phyloP scores from a whole-genome alignment of 1,284 basidiomycete species.

The Bondarzewia mesenterica region DNA sequence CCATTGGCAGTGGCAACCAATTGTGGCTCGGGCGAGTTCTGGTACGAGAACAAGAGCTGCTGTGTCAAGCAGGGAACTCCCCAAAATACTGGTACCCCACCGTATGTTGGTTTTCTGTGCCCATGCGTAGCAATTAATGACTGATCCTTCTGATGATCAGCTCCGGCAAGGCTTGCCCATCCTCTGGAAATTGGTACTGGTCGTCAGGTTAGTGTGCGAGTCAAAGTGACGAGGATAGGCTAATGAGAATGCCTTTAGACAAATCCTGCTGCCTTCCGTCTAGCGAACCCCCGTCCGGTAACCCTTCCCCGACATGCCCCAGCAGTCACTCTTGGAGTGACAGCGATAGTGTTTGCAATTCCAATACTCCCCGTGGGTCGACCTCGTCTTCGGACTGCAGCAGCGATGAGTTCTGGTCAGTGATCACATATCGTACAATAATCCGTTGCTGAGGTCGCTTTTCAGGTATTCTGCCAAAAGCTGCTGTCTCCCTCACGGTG shows the following conservation, averaged over 20 bases:
- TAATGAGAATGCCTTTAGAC: neutral
- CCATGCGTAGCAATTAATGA: neutral
- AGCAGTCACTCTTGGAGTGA: constrained; percentile 7
- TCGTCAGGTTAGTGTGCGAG: constrained; percentile 1
- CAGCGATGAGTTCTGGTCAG: constrained; percentile 33
- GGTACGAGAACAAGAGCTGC: constrained; percentile 13
- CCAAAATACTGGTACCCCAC: neutral
- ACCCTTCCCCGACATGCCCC: constrained; percentile 5
- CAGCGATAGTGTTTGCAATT: neutral
- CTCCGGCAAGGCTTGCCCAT: constrained; percentile 10
- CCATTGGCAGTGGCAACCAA: constrained; percentile 17
- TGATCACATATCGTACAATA: neutral
- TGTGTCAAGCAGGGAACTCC: constrained; percentile 14
- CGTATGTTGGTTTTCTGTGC: constrained; percentile 5
- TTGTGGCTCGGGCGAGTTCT: constrained; percentile 12
- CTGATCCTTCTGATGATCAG: neutral
- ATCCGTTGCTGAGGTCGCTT: neutral
- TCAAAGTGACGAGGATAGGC: neutral
- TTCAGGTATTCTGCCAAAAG: constrained; percentile 34
- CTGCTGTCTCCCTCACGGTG: constrained; percentile 45
- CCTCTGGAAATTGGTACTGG: constrained; percentile 9
- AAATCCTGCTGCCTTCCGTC: constrained; percentile 11
- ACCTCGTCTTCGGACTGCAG: neutral
- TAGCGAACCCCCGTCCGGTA: constrained; percentile 3
- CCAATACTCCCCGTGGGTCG: neutral